Evolutionary conservation across 768 basidiomycete species (phyloP).

Genomic region (Cystofilobasidium bisporidii): DNA sequence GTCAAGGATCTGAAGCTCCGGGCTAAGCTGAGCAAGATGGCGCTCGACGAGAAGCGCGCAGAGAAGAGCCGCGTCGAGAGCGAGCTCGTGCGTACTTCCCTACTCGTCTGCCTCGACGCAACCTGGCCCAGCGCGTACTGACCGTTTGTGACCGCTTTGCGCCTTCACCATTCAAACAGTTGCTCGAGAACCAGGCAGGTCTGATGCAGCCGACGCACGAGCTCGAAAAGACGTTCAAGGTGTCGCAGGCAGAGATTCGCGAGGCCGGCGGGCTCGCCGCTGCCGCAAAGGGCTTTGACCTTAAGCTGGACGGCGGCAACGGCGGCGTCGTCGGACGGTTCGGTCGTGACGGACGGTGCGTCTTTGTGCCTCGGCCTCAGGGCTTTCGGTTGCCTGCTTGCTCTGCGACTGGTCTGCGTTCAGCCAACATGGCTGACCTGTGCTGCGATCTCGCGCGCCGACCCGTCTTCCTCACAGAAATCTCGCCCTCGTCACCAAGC

Average conservation of each 20-base stretch:
- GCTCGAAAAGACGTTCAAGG: slow-evolving; percentile 82
- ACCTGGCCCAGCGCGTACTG: neutral
- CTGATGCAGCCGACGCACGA: slow-evolving; percentile 18
- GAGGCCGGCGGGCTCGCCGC: slow-evolving; percentile 36
- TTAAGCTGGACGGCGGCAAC: slow-evolving; percentile 61
- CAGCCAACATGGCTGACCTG: too few relatives aligned
- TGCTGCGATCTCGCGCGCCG: too few relatives aligned
- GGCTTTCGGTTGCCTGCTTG: too few relatives aligned
- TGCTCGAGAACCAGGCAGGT: slow-evolving; percentile 16
- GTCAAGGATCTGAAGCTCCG: slow-evolving; percentile 27
- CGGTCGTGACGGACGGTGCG: slow-evolving; percentile 69
- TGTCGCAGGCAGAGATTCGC: slow-evolving; percentile 68
- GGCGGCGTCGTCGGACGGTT: slow-evolving; percentile 78
- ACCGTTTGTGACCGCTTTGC: too few relatives aligned
- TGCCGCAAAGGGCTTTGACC: slow-evolving; percentile 52
- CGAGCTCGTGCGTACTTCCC: slow-evolving; percentile 8
- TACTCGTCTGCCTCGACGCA: neutral
- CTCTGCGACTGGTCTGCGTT: too few relatives aligned
- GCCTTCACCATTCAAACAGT: neutral
- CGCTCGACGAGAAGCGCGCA: slow-evolving; percentile 23
- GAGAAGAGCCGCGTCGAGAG: slow-evolving; percentile 17
- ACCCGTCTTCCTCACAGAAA: slow-evolving; percentile 51
- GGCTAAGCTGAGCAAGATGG: slow-evolving; percentile 14
- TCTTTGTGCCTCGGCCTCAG: slow-evolving; percentile 17
- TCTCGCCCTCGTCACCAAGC: slow-evolving; percentile 69